Percentiles rank a stretch among this genome's conserved stretches.
Conservation (phyloP, 2,329 filamentous ascomycete genomes). For the Cadophora malorum region DNA sequence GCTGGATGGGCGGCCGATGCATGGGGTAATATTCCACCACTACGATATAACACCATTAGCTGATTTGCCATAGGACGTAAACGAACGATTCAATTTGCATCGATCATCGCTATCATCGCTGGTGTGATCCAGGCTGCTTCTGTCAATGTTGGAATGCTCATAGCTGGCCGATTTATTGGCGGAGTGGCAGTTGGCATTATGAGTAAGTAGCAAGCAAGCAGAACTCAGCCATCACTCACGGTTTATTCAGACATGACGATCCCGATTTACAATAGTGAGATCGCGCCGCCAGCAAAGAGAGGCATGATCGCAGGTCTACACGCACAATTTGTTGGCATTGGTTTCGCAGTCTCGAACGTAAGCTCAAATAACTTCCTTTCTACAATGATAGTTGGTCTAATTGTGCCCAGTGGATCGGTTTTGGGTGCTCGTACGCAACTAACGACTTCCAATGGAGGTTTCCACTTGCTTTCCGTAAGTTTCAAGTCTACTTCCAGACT, state of each 20-base stretch:
- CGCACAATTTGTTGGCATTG: conserved; percentile 16
- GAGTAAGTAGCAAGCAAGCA: not conserved
- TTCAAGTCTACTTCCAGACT: not conserved
- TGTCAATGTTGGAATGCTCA: not conserved
- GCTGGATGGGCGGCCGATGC: not conserved
- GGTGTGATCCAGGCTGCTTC: not conserved
- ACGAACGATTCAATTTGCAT: not conserved
- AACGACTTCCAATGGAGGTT: conserved; percentile 3
- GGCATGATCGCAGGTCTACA: conserved; percentile 17
- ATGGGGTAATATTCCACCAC: not conserved
- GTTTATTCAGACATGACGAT: conserved; percentile 41
- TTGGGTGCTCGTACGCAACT: not conserved
- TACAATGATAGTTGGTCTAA: too few species aligned
- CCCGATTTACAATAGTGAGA: conserved; percentile 12
- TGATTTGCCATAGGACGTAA: not conserved
- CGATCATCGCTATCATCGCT: not conserved
- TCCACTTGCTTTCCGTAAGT: not conserved
- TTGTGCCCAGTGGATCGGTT: not conserved
- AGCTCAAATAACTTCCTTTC: too few species aligned
- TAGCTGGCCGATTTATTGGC: not conserved
- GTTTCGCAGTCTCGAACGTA: conserved; percentile 1
- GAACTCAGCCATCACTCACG: not conserved
- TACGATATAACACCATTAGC: not conserved
- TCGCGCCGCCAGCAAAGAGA: conserved; percentile 11
- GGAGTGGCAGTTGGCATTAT: not conserved